phyloP scores from a whole-genome alignment of 2,329 filamentous ascomycete genomes.

The Macrophomina phaseolina region DNA sequence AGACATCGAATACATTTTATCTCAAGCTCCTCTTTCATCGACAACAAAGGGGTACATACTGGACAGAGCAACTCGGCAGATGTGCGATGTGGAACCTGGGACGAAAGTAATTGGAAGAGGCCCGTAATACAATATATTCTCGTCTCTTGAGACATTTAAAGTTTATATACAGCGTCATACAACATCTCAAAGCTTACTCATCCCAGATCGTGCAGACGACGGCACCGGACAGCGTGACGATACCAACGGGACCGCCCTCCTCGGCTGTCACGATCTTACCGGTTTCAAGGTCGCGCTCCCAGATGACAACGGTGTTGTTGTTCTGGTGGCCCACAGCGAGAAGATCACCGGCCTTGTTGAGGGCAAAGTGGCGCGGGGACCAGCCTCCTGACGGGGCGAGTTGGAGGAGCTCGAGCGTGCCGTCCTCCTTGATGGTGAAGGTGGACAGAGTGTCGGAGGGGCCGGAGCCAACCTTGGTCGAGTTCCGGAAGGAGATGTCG shows the following conservation, averaged over 20 bases:
- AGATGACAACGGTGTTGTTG: constrained; percentile 65
- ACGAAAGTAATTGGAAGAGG: no score
- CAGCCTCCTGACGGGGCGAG: constrained; percentile 68
- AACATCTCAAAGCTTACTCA: constrained; percentile 28
- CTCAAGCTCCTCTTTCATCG: no score
- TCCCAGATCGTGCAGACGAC: constrained; percentile 46
- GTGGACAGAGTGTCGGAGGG: constrained; percentile 66
- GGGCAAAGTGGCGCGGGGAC: constrained; percentile 70
- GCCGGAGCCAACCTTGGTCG: constrained; percentile 32
- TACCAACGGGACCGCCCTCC: constrained; percentile 50
- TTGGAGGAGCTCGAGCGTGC: constrained; percentile 62
- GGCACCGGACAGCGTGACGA: constrained; percentile 36
- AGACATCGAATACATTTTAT: no score
- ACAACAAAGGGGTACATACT: no score
- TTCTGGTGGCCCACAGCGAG: constrained; percentile 70
- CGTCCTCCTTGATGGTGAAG: constrained; percentile 64
- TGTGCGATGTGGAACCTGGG: no score
- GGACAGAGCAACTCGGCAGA: no score
- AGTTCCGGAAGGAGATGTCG: constrained; percentile 59
- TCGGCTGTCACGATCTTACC: constrained; percentile 62
- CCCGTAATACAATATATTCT: no score
- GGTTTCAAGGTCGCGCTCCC: constrained; percentile 63
- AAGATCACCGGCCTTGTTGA: constrained; percentile 68
- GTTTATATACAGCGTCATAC: neutral
- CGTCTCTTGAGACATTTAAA: neutral